Percentiles rank a stretch among this genome's conserved stretches.
phyloP scores from a whole-genome alignment of 768 basidiomycete genomes.

The Coprinopsis cinerea region DNA sequence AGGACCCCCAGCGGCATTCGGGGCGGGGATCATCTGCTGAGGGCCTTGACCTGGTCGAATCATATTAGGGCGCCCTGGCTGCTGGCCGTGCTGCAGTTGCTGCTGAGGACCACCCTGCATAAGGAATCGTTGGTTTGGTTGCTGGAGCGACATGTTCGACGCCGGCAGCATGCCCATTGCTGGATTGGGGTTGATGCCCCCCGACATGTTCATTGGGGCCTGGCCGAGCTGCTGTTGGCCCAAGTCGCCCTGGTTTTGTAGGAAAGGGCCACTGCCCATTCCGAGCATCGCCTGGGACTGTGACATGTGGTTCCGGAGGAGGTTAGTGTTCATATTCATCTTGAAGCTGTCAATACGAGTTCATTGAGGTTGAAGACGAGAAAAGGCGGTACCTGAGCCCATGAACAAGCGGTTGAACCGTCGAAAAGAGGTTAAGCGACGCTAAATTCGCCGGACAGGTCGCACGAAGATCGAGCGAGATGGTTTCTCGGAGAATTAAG shows the following conservation, averaged over 20 bases:
- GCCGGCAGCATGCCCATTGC: neutral
- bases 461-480: slow-evolving; percentile 4
- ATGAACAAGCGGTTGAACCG: neutral
- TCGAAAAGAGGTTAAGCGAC: neutral
- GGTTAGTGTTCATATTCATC: slow-evolving; percentile 42
- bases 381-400: neutral
- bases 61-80: neutral
- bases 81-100: neutral
- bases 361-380: slow-evolving; percentile 11
- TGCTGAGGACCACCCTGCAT: neutral
- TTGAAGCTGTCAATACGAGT: neutral
- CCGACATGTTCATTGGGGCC: slow-evolving; percentile 6
- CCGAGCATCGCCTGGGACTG: slow-evolving; percentile 35
- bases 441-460: neutral
- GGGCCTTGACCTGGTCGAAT: slow-evolving; percentile 4
- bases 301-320: slow-evolving; percentile 40
- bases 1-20: neutral
- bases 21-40: slow-evolving; percentile 5
- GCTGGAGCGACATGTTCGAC: neutral
- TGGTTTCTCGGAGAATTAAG: neutral
- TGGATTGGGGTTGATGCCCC: neutral
- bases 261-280: slow-evolving; percentile 25
- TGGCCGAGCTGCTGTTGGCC: slow-evolving; percentile 18
- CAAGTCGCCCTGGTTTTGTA: slow-evolving; percentile 44
- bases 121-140: neutral